A percentile compares a stretch with the other conserved stretches of the same genome.
Evolutionary conservation across 2,329 filamentous ascomycete species (phyloP).

Genomic region (Diaporthe citri): DNA sequence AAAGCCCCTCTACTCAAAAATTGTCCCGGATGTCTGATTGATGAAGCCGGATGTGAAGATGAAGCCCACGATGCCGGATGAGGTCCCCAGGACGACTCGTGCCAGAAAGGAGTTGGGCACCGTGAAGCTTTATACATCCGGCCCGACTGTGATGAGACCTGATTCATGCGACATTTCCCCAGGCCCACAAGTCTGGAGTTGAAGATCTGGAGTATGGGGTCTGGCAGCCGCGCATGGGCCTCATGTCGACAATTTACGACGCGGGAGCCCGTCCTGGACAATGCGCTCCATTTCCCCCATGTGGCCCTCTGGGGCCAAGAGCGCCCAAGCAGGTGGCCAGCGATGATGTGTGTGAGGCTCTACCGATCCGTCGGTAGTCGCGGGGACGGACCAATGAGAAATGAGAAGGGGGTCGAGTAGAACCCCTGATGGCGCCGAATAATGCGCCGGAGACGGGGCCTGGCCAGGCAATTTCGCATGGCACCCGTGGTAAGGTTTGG

Average conservation of each 20-base stretch:
- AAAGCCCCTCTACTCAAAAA: background rate
- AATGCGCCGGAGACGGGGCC: constrained; percentile 23
- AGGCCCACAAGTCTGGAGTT: constrained; percentile 26
- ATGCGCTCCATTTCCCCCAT: background rate
- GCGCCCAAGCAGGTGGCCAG: background rate
- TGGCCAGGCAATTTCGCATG: constrained; percentile 21
- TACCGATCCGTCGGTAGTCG: constrained; percentile 16
- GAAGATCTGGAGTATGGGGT: constrained; percentile 32
- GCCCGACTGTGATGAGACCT: constrained; percentile 9
- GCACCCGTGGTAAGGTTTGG: constrained; percentile 14
- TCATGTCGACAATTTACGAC: background rate
- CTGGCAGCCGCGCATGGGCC: constrained; percentile 11
- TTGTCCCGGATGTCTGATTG: background rate
- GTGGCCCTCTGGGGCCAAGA: background rate
- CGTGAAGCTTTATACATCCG: constrained; percentile 25
- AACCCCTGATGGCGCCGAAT: constrained; percentile 23
- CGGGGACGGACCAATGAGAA: background rate
- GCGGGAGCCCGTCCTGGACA: background rate
- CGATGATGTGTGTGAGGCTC: constrained; percentile 18
- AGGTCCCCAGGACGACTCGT: background rate
- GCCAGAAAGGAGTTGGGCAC: constrained; percentile 20
- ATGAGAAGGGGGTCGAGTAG: background rate
- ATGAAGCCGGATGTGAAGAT: constrained; percentile 14
- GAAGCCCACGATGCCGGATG: constrained; percentile 23
- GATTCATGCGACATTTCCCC: constrained; percentile 31